Percentiles rank a stretch among this genome's conserved stretches.
Conservation (phyloP, 768 basidiomycete species). For the Phaeotremella skinneri region DNA sequence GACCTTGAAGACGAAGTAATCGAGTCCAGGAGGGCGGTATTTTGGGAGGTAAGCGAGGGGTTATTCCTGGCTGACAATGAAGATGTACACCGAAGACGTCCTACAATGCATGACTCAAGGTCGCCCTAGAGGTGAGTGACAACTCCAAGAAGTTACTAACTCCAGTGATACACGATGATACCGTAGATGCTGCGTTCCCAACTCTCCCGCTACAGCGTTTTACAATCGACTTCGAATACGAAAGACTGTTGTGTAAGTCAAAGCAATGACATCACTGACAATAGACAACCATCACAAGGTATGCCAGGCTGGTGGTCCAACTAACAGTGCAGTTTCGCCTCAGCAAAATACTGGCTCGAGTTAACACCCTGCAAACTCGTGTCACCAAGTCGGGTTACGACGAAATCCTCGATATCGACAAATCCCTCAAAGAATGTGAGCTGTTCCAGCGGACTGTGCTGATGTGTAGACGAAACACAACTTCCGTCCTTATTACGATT, state of each 20-base stretch:
- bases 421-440: slow-evolving; percentile 2
- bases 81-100: slow-evolving; percentile 9
- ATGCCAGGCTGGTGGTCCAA: neutral
- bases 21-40: slow-evolving; percentile 7
- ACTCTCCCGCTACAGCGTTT: neutral
- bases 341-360: slow-evolving; percentile 2
- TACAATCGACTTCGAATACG: neutral
- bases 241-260: neutral
- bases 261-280: neutral
- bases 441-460: neutral
- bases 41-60: slow-evolving; percentile 14
- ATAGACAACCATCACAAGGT: neutral
- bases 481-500: neutral
- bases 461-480: neutral
- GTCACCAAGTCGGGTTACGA: neutral
- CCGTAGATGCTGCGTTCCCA: neutral
- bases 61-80: neutral
- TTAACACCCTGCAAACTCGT: slow-evolving; percentile 6
- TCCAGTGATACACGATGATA: neutral
- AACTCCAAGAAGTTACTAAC: neutral
- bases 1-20: slow-evolving; percentile 2
- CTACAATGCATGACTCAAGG: slow-evolving; percentile 9
- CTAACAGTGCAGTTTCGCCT: slow-evolving; percentile 7
- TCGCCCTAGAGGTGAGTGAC: slow-evolving; percentile 8
- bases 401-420: slow-evolving; percentile 4